A percentile compares a stretch with the other conserved stretches of the same genome.
phyloP scores from a whole-genome alignment of 2,329 filamentous ascomycete species.

The Niveomyces coronatus region DNA sequence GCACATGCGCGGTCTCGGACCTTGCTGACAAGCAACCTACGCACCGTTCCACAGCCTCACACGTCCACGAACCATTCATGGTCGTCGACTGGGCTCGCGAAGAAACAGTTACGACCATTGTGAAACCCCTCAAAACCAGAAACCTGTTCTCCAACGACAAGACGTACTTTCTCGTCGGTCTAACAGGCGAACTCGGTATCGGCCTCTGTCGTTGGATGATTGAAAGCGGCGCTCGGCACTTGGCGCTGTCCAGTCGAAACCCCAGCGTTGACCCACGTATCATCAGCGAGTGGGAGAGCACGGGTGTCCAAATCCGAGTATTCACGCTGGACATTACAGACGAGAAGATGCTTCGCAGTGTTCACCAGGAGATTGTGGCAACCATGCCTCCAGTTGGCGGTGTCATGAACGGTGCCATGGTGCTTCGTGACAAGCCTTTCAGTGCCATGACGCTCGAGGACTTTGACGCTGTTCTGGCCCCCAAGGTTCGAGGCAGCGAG shows the following conservation, averaged over 20 bases:
- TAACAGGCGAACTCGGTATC: conserved; percentile 24
- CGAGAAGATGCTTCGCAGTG: neutral
- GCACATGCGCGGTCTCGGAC: too few relatives aligned
- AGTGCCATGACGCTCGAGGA: conserved; percentile 17
- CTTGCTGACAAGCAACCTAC: too few relatives aligned
- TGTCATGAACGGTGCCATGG: conserved; percentile 33
- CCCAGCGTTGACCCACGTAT: conserved; percentile 20
- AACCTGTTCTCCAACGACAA: conserved; percentile 16
- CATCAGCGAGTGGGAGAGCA: conserved; percentile 1
- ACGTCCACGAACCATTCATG: too few relatives aligned
- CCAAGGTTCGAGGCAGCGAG: conserved; percentile 24
- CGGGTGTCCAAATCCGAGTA: neutral
- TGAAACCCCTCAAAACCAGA: neutral
- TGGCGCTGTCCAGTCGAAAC: conserved; percentile 29
- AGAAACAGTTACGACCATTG: neutral
- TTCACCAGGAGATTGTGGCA: conserved; percentile 12
- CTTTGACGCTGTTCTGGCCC: conserved; percentile 17
- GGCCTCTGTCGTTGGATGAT: conserved; percentile 31
- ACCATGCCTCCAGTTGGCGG: conserved; percentile 27
- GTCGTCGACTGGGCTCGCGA: neutral
- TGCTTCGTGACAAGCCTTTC: conserved; percentile 27
- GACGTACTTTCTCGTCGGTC: conserved; percentile 24
- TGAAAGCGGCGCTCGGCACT: conserved; percentile 22
- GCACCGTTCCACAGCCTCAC: too few relatives aligned
- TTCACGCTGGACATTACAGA: neutral